A percentile compares a stretch with the other conserved stretches of the same genome.
These are phyloP conservation scores for Solanum clarkiae DNA, from an alignment of 257 asterid species.

Conservation along the genomic window DNA sequence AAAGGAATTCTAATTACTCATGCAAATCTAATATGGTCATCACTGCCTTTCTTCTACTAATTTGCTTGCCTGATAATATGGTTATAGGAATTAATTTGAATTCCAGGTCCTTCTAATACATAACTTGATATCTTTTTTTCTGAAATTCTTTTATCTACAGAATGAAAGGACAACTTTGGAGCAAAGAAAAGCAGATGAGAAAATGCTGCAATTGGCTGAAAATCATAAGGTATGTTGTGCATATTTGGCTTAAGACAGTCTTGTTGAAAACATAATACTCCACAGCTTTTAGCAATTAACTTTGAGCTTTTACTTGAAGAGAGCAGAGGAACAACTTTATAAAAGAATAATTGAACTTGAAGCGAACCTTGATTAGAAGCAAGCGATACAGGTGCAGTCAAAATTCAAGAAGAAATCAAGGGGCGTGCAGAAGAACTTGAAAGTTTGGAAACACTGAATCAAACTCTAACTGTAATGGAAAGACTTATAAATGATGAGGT, in stretches of 20 bases:
- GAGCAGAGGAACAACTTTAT: constrained; percentile 42
- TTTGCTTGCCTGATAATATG: not conserved
- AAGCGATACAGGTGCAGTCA: constrained; percentile 43
- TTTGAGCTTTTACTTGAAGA: constrained; percentile 24
- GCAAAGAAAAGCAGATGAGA: constrained; percentile 47
- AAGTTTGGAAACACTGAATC: constrained; percentile 22
- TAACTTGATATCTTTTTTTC: not conserved
- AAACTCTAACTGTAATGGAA: constrained; percentile 45
- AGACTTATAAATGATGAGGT: constrained; percentile 49
- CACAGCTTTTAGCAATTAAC: not conserved
- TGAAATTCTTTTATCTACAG: constrained; percentile 22
- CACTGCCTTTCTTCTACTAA: not conserved
- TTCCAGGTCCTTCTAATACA: not conserved
- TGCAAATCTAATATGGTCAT: not conserved
- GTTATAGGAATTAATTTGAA: not conserved
- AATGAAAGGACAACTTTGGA: constrained; percentile 57
- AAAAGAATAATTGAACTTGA: constrained; percentile 46
- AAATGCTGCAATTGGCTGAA: constrained; percentile 47
- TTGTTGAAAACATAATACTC: not conserved
- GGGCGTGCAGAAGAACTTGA: constrained; percentile 55
- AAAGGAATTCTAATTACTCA: not conserved
- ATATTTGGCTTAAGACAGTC: not conserved
- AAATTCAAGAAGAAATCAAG: constrained; percentile 35
- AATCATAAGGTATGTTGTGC: constrained; percentile 48
- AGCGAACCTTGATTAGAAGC: constrained; percentile 57